Conservation (phyloP, 306 rosid genomes). For the Quercus berberidifolia region DNA sequence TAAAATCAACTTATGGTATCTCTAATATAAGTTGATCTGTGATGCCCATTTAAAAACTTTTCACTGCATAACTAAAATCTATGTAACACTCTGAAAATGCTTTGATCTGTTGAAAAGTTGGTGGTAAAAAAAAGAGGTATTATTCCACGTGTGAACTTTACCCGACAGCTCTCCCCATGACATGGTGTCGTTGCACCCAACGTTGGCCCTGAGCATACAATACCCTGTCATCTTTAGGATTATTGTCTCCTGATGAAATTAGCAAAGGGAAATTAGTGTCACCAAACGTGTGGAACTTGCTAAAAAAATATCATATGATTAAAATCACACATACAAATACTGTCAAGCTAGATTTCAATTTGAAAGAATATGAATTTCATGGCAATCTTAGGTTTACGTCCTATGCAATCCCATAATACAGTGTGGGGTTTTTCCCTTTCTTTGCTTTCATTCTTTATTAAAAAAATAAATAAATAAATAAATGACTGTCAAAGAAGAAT, state of each 20-base stretch:
- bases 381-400: not conserved
- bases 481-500: not conserved
- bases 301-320: not conserved
- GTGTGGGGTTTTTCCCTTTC: too few relatives aligned
- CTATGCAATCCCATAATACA: not conserved
- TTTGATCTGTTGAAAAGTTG: not conserved
- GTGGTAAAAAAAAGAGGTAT: not conserved
- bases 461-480: too few relatives aligned
- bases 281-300: not conserved
- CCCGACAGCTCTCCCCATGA: constrained; percentile 83
- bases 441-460: too few relatives aligned
- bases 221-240: constrained; percentile 40
- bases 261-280: not conserved
- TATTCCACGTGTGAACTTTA: constrained; percentile 10
- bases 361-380: not conserved
- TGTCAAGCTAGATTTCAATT: not conserved
- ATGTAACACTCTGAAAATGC: not conserved
- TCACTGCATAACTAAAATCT: not conserved
- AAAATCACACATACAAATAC: not conserved
- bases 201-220: constrained; percentile 61
- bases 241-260: constrained; percentile 64
- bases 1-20: not conserved
- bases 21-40: not conserved
- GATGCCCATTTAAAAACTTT: not conserved
- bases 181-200: constrained; percentile 66